Conservation (phyloP, 768 basidiomycete genomes). For the Suillus decipiens region DNA sequence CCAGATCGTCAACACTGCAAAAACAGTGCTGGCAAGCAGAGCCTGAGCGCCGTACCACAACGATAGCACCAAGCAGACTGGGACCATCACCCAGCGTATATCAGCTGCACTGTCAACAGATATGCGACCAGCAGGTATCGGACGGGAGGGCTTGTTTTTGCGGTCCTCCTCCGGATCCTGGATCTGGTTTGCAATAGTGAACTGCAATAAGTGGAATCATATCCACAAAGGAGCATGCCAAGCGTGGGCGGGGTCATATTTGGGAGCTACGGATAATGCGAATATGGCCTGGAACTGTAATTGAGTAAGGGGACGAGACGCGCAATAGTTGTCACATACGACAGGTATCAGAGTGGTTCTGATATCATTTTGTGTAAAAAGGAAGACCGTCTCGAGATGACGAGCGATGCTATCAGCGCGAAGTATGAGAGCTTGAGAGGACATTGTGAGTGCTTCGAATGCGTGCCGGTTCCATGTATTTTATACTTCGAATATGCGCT, state of each 20-base stretch:
- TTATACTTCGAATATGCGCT: not conserved
- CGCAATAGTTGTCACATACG: conserved; percentile 11
- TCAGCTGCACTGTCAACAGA: conserved; percentile 30
- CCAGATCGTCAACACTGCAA: conserved; percentile 30
- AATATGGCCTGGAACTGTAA: conserved; percentile 30
- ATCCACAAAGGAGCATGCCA: conserved; percentile 39
- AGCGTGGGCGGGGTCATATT: not conserved
- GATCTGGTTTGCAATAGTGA: conserved; percentile 42
- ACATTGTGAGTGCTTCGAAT: not conserved
- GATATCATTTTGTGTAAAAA: conserved; percentile 26
- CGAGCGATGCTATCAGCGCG: conserved; percentile 4
- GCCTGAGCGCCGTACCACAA: conserved; percentile 32
- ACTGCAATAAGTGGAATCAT: conserved; percentile 43
- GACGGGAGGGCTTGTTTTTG: conserved; percentile 43
- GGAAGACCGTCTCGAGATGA: conserved; percentile 23
- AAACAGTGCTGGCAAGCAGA: conserved; percentile 33
- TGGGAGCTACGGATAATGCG: conserved; percentile 27
- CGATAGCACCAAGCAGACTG: conserved; percentile 35
- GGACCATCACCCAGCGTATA: conserved; percentile 36
- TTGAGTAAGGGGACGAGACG: not conserved
- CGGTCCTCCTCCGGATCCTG: conserved; percentile 40
- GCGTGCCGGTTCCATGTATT: not conserved
- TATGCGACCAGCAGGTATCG: conserved; percentile 43
- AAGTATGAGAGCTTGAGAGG: not conserved
- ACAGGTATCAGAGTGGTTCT: conserved; percentile 20